A percentile compares a stretch with the other conserved stretches of the same genome.
These are phyloP conservation scores for Hyaloscypha hepaticicola DNA, from an alignment of 495 filamentous ascomycete species.

Conservation along the genomic window DNA sequence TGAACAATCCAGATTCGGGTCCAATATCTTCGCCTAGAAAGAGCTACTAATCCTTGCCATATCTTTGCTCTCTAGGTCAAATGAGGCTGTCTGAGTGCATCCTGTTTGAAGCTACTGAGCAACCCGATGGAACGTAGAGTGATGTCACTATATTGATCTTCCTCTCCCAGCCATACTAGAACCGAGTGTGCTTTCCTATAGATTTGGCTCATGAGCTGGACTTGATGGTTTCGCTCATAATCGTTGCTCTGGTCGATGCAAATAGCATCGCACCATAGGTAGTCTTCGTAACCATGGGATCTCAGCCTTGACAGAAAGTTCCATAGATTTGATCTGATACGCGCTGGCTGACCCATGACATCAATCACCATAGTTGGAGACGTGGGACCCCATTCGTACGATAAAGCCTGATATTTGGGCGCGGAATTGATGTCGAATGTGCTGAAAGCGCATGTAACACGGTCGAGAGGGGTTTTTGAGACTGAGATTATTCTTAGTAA, in stretches of 20 bases:
- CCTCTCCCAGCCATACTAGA: constrained; percentile 15
- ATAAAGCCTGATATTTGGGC: constrained; percentile 4
- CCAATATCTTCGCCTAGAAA: constrained; percentile 5
- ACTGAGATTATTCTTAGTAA: too few relatives aligned
- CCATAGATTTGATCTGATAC: neutral
- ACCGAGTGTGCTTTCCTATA: constrained; percentile 17
- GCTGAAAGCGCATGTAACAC: too few relatives aligned
- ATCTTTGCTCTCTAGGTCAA: neutral
- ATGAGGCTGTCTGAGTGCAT: neutral
- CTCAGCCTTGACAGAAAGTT: constrained; percentile 4
- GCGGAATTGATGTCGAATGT: too few relatives aligned
- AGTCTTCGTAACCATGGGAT: neutral
- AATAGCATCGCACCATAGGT: constrained; percentile 24
- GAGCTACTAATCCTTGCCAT: constrained; percentile 18
- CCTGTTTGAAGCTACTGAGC: neutral
- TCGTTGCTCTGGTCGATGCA: constrained; percentile 24
- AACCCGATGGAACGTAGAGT: constrained; percentile 1
- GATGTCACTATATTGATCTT: neutral
- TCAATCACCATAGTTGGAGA: neutral
- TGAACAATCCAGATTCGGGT: constrained; percentile 19
- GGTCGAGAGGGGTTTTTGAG: too few relatives aligned
- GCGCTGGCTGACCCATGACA: constrained; percentile 2
- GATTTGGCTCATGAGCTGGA: constrained; percentile 19
- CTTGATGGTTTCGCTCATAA: constrained; percentile 17
- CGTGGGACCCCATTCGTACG: constrained; percentile 4